A percentile compares a stretch with the other conserved stretches of the same genome.
phyloP scores from a whole-genome alignment of 1,284 basidiomycete species.

The Gomphus bonarii region DNA sequence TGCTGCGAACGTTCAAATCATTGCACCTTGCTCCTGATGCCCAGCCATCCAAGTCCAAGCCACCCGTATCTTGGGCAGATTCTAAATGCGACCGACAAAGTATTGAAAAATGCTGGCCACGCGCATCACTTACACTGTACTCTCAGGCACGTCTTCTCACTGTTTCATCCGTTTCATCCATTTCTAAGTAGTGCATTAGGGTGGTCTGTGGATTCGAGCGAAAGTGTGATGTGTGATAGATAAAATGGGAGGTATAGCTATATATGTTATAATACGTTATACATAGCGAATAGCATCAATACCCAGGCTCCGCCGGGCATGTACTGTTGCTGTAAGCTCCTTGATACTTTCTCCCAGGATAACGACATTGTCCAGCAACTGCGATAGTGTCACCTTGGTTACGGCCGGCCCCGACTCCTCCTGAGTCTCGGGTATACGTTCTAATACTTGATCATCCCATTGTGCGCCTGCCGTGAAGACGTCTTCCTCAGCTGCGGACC shows the following conservation, averaged over 20 bases:
- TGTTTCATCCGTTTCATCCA: not conserved
- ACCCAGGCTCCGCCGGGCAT: constrained; percentile 76
- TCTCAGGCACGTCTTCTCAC: constrained; percentile 1
- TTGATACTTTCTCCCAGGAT: constrained; percentile 94
- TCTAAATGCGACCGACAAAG: not conserved
- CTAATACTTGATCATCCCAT: constrained; percentile 39
- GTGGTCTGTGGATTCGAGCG: constrained; percentile 12
- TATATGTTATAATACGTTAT: constrained; percentile 24
- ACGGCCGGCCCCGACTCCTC: constrained; percentile 21
- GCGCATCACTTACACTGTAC: constrained; percentile 8
- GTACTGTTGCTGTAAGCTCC: constrained; percentile 82
- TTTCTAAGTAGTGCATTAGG: constrained; percentile 3
- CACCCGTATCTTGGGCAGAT: not conserved
- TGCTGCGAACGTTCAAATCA: constrained; percentile 4
- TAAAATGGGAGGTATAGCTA: not conserved
- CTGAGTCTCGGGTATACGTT: constrained; percentile 12
- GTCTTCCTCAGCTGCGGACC: constrained; percentile 54
- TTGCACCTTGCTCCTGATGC: constrained; percentile 7
- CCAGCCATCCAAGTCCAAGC: constrained; percentile 1
- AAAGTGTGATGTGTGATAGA: constrained; percentile 1
- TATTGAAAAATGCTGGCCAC: constrained; percentile 8
- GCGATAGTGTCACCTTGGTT: constrained; percentile 62
- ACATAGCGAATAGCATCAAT: constrained; percentile 76
- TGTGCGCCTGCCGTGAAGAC: constrained; percentile 43
- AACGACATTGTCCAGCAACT: constrained; percentile 88